Evolutionary conservation across 164 flowering plant genomes (phyloP), one percentile per base, ranked within the genome.

Genomic region (Nymphaea thermarum): DNA sequence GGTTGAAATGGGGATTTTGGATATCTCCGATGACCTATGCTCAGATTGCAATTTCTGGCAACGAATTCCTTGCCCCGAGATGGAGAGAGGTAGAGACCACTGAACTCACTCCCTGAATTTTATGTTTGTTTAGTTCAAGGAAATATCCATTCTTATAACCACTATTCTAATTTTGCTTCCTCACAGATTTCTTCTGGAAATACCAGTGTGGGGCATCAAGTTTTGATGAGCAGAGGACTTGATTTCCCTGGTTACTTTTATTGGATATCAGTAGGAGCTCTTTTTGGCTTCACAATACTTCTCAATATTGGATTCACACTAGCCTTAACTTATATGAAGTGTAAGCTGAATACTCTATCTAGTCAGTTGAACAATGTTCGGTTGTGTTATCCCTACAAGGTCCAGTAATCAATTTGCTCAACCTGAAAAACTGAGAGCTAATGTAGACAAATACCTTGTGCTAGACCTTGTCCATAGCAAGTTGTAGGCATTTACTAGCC

Each of bases 1-100:
- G 86, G 88, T 73, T 82, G 65, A 71, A 67, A 41, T 84, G 88
- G 86, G 83, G 72, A 43, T 84, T 82, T 69, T 84, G 88, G 88
- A 42, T 77, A 66, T 79, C 84, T 45, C 85, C 84, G 16, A 43
- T 82, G 70, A 36, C 84, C 36, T 84, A 84, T 76, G 83, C 73
- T 6, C 81, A 78, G 73, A 84, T 82, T 68, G 80, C 74, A 3
- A 42, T 81, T 41, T 43, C 85, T 25, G 12, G 74, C 17, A 84
- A 82, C 63, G 88, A 84, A 70, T 84, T 84, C 66, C 86, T 78
- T 15, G 80, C 84, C 61, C 85, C 88, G 16, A 73, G 84, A 36
- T 84, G 85, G 88, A 70, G 79, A 67, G 79, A 80, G 82, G 85
- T 84, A 41, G 43, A 6, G 51, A 10, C 6, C 51, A 47, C 7